These are phyloP conservation scores for Trypanosoma boissoni DNA, from an alignment of 208 protist genomes.

Conservation along the genomic window DNA sequence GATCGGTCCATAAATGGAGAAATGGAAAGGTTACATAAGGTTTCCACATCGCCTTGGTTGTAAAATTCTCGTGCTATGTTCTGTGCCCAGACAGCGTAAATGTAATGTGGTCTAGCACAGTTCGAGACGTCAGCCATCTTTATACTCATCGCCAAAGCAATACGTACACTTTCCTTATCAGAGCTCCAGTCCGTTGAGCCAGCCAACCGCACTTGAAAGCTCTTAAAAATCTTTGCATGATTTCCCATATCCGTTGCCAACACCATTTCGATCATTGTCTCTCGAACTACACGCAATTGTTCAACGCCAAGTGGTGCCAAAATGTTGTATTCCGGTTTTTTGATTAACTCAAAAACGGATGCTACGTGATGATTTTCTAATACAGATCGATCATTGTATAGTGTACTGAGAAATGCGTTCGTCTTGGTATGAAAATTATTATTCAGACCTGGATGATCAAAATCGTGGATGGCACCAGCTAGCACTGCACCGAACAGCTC, in stretches of 20 bases:
- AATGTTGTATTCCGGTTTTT: constrained; percentile 78
- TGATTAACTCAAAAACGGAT: constrained; percentile 83
- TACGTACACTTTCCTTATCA: constrained; percentile 78
- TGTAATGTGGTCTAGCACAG: constrained; percentile 80
- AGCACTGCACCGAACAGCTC: constrained; percentile 91
- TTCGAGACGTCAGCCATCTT: constrained; percentile 96
- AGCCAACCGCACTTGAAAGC: constrained; percentile 73
- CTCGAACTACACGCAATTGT: constrained; percentile 75
- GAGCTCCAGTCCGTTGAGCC: constrained; percentile 70
- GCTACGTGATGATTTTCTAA: constrained; percentile 94
- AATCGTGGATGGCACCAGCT: constrained; percentile 94
- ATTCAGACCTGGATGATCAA: constrained; percentile 96
- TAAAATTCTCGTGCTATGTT: constrained; percentile 93
- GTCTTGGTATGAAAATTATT: constrained; percentile 96
- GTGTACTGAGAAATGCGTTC: constrained; percentile 83
- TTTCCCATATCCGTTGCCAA: constrained; percentile 93
- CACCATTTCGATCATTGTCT: constrained; percentile 91
- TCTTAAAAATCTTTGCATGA: constrained; percentile 88
- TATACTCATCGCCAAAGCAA: constrained; percentile 91
- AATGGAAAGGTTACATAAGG: constrained; percentile 63
- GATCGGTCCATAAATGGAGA: constrained; percentile 93
- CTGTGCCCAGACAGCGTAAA: constrained; percentile 90
- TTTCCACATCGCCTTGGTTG: constrained; percentile 91
- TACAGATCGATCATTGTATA: constrained; percentile 93
- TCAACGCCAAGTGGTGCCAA: constrained; percentile 73